A percentile compares a stretch with the other conserved stretches of the same genome.
Conservation (phyloP, 164 flowering plant genomes). For the Euptelea pleiosperma region DNA sequence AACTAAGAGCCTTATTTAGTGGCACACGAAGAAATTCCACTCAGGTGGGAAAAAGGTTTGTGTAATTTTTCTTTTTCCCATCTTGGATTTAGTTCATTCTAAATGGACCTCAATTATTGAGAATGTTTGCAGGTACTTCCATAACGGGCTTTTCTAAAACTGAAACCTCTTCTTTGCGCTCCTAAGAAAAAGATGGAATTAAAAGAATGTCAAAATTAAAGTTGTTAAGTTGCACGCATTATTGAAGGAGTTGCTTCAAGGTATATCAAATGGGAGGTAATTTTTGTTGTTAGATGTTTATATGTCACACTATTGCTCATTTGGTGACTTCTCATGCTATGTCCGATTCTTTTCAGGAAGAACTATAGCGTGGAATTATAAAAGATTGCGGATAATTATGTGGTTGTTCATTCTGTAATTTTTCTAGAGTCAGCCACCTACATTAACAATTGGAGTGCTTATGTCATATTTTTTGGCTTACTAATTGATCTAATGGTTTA, state of each 20-base stretch:
- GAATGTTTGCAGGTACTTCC: conserved; percentile 14
- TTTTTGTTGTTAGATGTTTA: neutral
- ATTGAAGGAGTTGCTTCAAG: conserved; percentile 66
- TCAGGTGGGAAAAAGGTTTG: too few species aligned
- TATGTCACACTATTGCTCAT: neutral
- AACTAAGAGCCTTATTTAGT: too few species aligned
- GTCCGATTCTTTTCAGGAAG: conserved; percentile 27
- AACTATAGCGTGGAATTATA: conserved; percentile 52
- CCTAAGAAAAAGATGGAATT: conserved; percentile 35
- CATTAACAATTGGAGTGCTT: neutral
- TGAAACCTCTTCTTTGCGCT: conserved; percentile 6
- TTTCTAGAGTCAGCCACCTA: conserved; percentile 22
- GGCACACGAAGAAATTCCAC: too few species aligned
- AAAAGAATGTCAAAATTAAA: conserved; percentile 41
- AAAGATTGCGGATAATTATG: conserved; percentile 75
- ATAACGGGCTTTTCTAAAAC: conserved; percentile 17
- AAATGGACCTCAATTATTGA: too few species aligned
- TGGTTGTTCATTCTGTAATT: conserved; percentile 63
- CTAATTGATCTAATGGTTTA: conserved; percentile 1
- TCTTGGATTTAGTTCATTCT: too few species aligned
- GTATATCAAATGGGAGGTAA: conserved; percentile 60
- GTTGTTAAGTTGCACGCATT: conserved; percentile 61
- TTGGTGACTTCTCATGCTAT: conserved; percentile 4
- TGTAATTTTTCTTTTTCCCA: too few species aligned
- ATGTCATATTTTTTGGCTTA: neutral